Base-by-base conservation (phyloP, 306 rosid genomes). In the Boehmeria nivea region DNA sequence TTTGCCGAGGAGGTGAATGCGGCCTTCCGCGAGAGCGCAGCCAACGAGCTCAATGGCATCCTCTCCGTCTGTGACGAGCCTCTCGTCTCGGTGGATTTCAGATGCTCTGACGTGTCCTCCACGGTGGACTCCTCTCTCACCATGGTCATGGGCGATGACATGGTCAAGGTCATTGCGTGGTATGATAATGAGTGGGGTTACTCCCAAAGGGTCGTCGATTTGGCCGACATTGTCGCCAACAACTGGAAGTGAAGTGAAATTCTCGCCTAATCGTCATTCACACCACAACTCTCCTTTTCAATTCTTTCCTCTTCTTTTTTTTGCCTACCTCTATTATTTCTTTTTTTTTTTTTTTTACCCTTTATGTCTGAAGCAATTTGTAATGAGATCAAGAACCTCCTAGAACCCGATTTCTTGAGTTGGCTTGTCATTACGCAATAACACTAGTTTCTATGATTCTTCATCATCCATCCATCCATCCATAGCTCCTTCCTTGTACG, bases 131-230 rank as follows among this genome's bases (percentile, higher is more conserved):
- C 99, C 0, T 91, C 99, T 0, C 74, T 91, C 75, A 91, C 99
- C 9, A 82, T 91, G 96, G 99, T 87, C 1, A 91, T 91, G 99
- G 96, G 99, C 6, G 95, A 91, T 71, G 99, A 87, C 65, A 56
- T 87, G 99, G 96, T 91, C 12, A 91, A 91, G 87, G 96, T 91
- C 24, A 91, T 91, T 63, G 99, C 99, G 47, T 91, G 99, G 99
- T 91, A 87, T 61, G 99, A 91, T 37, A 91, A 91, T 6, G 96
- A 91, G 49, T 87, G 96, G 99, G 99, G 99, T 51, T 91, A 91
- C 82, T 91, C 96, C 6, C 99, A 91, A 64, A 79, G 96, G 83
- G 99, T 91, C 11, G 99, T 91, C 26, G 99, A 91, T 78, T 78
- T 91, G 82, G 99, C 99, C 58, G 59, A 91, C 81, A 87, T 91